Percentiles rank a stretch among this genome's conserved stretches.
These are phyloP conservation scores for Cutaneotrichosporon curvatum DNA, from an alignment of 1,284 basidiomycete species.

Conservation along the genomic window DNA sequence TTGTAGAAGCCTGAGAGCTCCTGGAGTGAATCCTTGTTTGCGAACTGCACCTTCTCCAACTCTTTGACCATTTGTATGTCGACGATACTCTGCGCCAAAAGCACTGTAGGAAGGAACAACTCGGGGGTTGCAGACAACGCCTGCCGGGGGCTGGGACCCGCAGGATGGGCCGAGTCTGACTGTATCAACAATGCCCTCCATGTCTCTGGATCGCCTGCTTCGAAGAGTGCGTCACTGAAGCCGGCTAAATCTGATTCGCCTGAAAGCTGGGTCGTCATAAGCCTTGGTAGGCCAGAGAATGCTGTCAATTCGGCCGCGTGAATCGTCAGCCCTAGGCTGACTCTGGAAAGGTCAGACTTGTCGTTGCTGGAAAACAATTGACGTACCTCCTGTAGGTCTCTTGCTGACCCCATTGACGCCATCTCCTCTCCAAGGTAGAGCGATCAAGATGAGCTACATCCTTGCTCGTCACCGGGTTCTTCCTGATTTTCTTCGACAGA, in stretches of 20 bases:
- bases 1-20: no score
- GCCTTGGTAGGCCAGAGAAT: constrained; percentile 5
- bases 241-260: neutral
- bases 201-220: constrained; percentile 8
- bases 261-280: neutral
- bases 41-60: neutral
- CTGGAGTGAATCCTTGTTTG: no score
- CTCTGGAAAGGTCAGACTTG: neutral
- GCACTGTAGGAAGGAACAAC: constrained; percentile 1
- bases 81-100: constrained; percentile 7
- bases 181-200: constrained; percentile 4
- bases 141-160: no score
- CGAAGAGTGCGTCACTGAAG: constrained; percentile 12
- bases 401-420: constrained; percentile 10
- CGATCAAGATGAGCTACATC: constrained; percentile 3
- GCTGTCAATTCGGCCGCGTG: constrained; percentile 9
- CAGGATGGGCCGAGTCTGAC: no score
- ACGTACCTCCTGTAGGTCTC: constrained; percentile 8
- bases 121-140: neutral
- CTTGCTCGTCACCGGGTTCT: constrained; percentile 6
- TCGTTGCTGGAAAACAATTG: neutral
- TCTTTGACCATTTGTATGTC: constrained; percentile 4
- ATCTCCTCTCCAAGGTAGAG: neutral
- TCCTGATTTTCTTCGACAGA: constrained; percentile 1
- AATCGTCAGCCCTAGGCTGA: constrained; percentile 6